Evolutionary conservation across 306 rosid species (phyloP).

Genomic region (Cucumis melo): DNA sequence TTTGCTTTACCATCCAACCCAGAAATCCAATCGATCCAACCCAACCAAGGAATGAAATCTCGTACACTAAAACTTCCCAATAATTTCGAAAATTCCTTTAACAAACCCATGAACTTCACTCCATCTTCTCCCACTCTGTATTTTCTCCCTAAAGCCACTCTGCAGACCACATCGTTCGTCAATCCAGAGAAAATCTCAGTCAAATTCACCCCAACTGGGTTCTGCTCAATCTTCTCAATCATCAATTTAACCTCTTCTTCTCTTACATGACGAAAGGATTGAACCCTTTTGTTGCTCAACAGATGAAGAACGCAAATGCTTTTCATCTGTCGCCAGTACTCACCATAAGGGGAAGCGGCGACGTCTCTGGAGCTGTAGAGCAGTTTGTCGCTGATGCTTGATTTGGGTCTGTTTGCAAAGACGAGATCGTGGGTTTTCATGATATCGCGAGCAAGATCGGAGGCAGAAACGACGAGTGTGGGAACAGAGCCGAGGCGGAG

Average conservation of each 20-base stretch:
- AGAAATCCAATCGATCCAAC: constrained; percentile 19
- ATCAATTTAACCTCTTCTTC: constrained; percentile 14
- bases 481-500: constrained; percentile 15
- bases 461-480: constrained; percentile 13
- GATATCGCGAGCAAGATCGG: constrained; percentile 16
- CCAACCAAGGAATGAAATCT: constrained; percentile 43
- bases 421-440: constrained; percentile 20
- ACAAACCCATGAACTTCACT: constrained; percentile 12
- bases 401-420: constrained; percentile 16
- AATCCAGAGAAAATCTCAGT: constrained; percentile 15
- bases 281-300: constrained; percentile 20
- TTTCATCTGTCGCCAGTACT: constrained; percentile 27
- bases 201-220: constrained; percentile 10
- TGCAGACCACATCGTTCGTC: constrained; percentile 28
- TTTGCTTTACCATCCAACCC: constrained; percentile 29
- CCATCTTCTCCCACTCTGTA: constrained; percentile 15
- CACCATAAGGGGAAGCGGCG: constrained; percentile 18
- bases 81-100: constrained; percentile 15
- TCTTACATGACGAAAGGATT: constrained; percentile 11
- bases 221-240: constrained; percentile 8
- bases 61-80: constrained; percentile 25
- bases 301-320: constrained; percentile 16
- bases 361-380: constrained; percentile 8
- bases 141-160: constrained; percentile 43
- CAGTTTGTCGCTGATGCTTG: neutral